These are phyloP conservation scores for Tardiomyces digboiensis DNA, from an alignment of 1,139 yeast species.

Conservation along the genomic window DNA sequence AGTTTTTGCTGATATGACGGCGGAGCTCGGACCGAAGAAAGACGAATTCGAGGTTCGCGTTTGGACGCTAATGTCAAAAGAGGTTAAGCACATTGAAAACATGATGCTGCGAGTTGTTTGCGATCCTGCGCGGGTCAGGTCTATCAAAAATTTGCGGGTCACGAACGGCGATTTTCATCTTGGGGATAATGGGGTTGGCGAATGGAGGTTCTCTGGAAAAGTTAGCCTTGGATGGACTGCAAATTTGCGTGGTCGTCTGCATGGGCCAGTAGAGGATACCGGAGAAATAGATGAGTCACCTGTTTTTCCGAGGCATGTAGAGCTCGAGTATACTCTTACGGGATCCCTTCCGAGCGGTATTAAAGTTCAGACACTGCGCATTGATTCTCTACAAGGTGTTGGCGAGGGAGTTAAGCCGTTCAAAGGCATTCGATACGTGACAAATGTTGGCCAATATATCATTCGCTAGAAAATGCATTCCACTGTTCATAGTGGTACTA, in stretches of 20 bases:
- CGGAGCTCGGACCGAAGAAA: conserved; percentile 47
- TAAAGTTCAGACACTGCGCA: conserved; percentile 55
- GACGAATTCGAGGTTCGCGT: conserved; percentile 74
- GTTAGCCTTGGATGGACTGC: conserved; percentile 62
- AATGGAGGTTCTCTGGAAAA: conserved; percentile 61
- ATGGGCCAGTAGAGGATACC: conserved; percentile 9
- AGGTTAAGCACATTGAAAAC: conserved; percentile 48
- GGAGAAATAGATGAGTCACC: conserved; percentile 10
- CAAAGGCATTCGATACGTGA: conserved; percentile 83
- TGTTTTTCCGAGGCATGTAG: conserved; percentile 42
- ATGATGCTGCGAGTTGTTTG: conserved; percentile 43
- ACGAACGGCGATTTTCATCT: conserved; percentile 66
- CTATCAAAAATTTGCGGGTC: conserved; percentile 44
- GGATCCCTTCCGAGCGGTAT: conserved; percentile 76
- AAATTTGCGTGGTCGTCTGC: conserved; percentile 50
- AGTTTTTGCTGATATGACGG: conserved; percentile 48
- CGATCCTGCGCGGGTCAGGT: conserved; percentile 20
- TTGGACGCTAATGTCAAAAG: conserved; percentile 40
- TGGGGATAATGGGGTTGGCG: conserved; percentile 45
- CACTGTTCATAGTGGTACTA: too few species aligned
- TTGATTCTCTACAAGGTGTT: conserved; percentile 48
- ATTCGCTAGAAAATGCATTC: conserved; percentile 34
- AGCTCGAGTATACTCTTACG: conserved; percentile 47
- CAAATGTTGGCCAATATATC: conserved; percentile 53
- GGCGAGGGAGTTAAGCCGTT: conserved; percentile 65